These are phyloP conservation scores for Talaromyces sp. DNA, from an alignment of 2,329 filamentous ascomycete species.

Conservation along the genomic window DNA sequence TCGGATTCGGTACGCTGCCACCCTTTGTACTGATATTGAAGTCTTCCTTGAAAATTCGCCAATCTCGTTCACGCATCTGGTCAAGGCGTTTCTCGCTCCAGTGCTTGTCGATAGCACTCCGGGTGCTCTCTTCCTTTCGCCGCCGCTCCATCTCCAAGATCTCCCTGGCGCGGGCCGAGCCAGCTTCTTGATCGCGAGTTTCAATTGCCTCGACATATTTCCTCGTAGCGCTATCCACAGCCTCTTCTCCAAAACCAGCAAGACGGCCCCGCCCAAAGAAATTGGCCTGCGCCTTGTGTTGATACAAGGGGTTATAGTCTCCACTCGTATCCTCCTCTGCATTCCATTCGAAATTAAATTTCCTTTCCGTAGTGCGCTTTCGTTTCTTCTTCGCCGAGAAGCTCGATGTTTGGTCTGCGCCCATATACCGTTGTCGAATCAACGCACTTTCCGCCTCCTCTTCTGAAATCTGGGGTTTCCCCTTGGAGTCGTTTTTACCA, in stretches of 20 bases:
- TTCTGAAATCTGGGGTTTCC: constrained; percentile 37
- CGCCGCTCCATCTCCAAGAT: constrained; percentile 80
- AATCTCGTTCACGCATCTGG: constrained; percentile 95
- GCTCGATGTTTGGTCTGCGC: constrained; percentile 78
- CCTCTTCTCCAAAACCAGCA: constrained; percentile 59
- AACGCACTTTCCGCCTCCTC: constrained; percentile 66
- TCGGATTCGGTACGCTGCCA: constrained; percentile 85
- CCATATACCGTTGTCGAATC: constrained; percentile 80
- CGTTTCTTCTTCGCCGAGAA: constrained; percentile 97
- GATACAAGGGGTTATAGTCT: constrained; percentile 77
- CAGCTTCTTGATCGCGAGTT: constrained; percentile 69
- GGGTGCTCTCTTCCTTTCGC: constrained; percentile 63
- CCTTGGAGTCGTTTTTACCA: constrained; percentile 30
- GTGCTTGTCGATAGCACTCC: constrained; percentile 78
- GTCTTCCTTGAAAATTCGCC: constrained; percentile 99
- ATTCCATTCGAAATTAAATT: constrained; percentile 99
- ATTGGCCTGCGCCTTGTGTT: constrained; percentile 58
- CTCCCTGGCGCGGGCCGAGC: constrained; percentile 67
- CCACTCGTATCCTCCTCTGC: constrained; percentile 84
- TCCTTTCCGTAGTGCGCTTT: constrained; percentile 84
- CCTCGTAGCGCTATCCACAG: constrained; percentile 45
- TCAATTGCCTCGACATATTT: constrained; percentile 64
- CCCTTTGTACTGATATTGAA: constrained; percentile 96
- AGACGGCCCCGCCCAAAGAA: constrained; percentile 65
- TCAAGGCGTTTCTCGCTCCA: constrained; percentile 91